phyloP scores from a whole-genome alignment of 495 filamentous ascomycete genomes.

The Neurospora pannonica region DNA sequence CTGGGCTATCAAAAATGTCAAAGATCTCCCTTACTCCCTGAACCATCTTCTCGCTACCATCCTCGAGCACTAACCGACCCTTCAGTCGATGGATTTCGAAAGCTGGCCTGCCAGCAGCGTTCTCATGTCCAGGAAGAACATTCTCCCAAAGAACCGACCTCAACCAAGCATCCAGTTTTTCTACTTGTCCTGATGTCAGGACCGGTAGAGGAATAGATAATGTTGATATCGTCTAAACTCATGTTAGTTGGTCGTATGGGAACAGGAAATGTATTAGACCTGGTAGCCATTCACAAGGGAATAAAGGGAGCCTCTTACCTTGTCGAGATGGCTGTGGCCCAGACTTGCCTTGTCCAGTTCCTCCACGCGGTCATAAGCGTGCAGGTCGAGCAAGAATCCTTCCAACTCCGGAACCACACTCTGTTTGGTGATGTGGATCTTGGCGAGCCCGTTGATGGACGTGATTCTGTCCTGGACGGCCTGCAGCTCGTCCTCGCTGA shows the following conservation, averaged over 20 bases:
- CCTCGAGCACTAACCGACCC: constrained; percentile 53
- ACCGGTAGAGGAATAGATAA: constrained; percentile 54
- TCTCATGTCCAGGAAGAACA: constrained; percentile 40
- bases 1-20: constrained; percentile 65
- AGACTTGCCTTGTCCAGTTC: constrained; percentile 54
- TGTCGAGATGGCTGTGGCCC: constrained; percentile 76
- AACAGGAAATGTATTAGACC: neutral
- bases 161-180: constrained; percentile 70
- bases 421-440: constrained; percentile 69
- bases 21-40: constrained; percentile 93
- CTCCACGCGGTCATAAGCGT: constrained; percentile 80
- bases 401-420: constrained; percentile 74
- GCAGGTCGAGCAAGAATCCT: constrained; percentile 76
- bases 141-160: constrained; percentile 77
- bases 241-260: neutral
- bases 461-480: constrained; percentile 55
- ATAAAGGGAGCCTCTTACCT: constrained; percentile 39
- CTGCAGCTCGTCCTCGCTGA: constrained; percentile 57
- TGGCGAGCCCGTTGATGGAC: constrained; percentile 85
- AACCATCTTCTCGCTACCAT: constrained; percentile 62
- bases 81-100: constrained; percentile 84
- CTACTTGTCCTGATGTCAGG: constrained; percentile 43
- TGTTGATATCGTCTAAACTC: constrained; percentile 76
- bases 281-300: neutral
- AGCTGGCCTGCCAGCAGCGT: constrained; percentile 2